Evolutionary conservation across 345 rosid genomes (phyloP).

Genomic region (Salix udensis): DNA sequence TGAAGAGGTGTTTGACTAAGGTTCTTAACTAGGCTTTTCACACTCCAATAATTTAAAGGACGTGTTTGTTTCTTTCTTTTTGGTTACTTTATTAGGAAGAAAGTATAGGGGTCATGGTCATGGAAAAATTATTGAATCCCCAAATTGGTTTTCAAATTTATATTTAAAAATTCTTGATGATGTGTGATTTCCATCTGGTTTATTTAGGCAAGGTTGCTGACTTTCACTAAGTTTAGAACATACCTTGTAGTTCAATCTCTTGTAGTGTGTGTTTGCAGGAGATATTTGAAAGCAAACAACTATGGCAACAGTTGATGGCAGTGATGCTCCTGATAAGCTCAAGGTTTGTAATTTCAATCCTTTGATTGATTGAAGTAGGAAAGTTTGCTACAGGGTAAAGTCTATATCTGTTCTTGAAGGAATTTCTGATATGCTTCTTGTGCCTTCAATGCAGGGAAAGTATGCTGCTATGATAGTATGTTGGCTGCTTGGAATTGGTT

Average conservation of each 20-base stretch:
- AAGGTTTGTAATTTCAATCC: constrained; percentile 30
- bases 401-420: neutral
- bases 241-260: neutral
- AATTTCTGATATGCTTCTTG: neutral
- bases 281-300: constrained; percentile 3
- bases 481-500: constrained; percentile 78
- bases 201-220: neutral
- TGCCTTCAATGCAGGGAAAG: constrained; percentile 47
- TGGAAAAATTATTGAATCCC: neutral
- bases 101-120: neutral
- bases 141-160: neutral
- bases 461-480: constrained; percentile 57
- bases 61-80: neutral
- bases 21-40: neutral
- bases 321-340: constrained; percentile 19
- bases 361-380: neutral
- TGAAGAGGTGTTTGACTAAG: neutral
- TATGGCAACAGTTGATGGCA: constrained; percentile 21
- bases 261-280: constrained; percentile 7
- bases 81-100: neutral
- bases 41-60: neutral
- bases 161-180: neutral
- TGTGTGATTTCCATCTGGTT: neutral
- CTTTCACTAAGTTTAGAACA: neutral
- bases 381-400: neutral